Conservation (phyloP, 2,329 filamentous ascomycete genomes). For the Zalaria sp. region DNA sequence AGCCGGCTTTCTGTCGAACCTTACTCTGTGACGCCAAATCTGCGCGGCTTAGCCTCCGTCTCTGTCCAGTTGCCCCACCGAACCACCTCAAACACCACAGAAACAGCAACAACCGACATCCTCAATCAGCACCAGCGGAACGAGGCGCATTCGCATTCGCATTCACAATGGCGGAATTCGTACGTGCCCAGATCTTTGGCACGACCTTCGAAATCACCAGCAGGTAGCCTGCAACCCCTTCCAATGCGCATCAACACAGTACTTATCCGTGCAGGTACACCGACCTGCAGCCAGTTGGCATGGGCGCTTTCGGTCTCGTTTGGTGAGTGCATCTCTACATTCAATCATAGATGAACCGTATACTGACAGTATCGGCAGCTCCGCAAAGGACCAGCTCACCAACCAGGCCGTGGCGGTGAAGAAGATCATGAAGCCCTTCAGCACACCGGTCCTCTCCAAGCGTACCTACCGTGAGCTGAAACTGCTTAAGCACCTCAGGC, state of each 20-base stretch:
- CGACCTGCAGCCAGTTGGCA: constrained; percentile 94
- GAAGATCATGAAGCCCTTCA: constrained; percentile 99
- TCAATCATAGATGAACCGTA: neutral
- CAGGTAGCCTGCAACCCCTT: constrained; percentile 43
- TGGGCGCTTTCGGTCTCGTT: constrained; percentile 96
- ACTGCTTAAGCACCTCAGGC: constrained; percentile 86
- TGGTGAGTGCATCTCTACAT: constrained; percentile 44
- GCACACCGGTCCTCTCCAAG: constrained; percentile 96
- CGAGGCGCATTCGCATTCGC: neutral
- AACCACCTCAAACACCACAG: neutral
- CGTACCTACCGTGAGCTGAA: constrained; percentile 96
- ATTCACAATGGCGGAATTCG: constrained; percentile 88
- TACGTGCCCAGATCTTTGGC: constrained; percentile 97
- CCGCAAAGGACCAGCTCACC: constrained; percentile 94
- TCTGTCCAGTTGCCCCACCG: constrained; percentile 2
- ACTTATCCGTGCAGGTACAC: constrained; percentile 58
- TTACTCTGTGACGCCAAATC: neutral
- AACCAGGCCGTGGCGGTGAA: constrained; percentile 95
- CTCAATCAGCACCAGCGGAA: neutral
- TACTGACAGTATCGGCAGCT: constrained; percentile 40
- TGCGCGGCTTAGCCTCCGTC: neutral
- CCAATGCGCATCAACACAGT: too few species aligned
- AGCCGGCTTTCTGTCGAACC: neutral
- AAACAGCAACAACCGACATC: constrained; percentile 1
- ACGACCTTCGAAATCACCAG: constrained; percentile 99